Evolutionary conservation across 176 grass and related monocot species (phyloP).

Genomic region (Elymus sibiricus): DNA sequence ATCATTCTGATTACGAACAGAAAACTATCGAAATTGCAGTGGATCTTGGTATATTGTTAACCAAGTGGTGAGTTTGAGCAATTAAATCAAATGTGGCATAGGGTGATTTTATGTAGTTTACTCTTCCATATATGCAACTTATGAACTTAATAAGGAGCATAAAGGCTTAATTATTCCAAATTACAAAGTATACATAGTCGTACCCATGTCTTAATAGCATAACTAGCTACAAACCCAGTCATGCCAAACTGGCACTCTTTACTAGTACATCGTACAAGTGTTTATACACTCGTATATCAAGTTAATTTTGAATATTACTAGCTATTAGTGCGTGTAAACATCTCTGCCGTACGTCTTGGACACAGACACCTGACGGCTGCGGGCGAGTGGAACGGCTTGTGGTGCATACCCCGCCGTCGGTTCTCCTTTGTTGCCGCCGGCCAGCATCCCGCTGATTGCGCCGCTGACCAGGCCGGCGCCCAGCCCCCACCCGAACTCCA

Average conservation of each 20-base stretch:
- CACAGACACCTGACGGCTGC: not conserved
- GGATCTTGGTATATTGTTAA: too few relatives aligned
- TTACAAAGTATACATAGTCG: not conserved
- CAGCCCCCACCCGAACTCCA: constrained; percentile 60
- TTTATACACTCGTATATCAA: not conserved
- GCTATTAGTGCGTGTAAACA: not conserved
- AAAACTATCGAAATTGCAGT: too few relatives aligned
- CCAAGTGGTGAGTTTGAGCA: too few relatives aligned
- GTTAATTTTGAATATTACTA: not conserved
- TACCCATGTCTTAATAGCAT: not conserved
- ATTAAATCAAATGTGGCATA: too few relatives aligned
- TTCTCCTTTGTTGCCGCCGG: constrained; percentile 31
- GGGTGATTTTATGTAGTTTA: too few relatives aligned
- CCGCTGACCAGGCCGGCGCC: constrained; percentile 65
- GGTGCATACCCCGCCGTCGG: not conserved
- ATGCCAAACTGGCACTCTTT: not conserved
- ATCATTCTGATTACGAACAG: too few relatives aligned
- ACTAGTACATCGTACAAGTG: not conserved
- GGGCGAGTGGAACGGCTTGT: not conserved
- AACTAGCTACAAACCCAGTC: not conserved
- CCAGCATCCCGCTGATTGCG: constrained; percentile 56
- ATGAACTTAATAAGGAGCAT: not conserved
- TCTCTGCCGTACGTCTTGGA: not conserved
- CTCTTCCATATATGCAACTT: too few relatives aligned
- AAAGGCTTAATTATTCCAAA: not conserved